phyloP scores from a whole-genome alignment of 2,329 filamentous ascomycete species.

The Ophiostoma ulmi region DNA sequence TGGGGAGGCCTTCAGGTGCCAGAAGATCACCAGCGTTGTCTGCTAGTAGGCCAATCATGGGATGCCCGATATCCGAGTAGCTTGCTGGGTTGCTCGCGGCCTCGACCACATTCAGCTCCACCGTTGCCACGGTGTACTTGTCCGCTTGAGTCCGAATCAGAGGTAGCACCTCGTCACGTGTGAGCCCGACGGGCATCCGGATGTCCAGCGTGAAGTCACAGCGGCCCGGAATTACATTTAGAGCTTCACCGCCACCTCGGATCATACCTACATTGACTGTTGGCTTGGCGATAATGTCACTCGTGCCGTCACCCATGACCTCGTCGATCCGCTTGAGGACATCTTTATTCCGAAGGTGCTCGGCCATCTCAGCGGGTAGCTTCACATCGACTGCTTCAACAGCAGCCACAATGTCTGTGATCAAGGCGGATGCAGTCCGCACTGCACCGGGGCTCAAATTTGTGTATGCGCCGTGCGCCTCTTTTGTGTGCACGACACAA shows the following conservation, averaged over 20 bases:
- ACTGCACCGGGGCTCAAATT: slow-evolving; percentile 23
- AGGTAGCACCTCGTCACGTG: background rate
- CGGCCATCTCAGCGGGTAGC: background rate
- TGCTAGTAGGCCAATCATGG: slow-evolving; percentile 16
- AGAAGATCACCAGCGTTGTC: slow-evolving; percentile 13
- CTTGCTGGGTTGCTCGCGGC: slow-evolving; percentile 24
- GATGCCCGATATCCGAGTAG: slow-evolving; percentile 18
- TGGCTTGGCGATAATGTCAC: slow-evolving; percentile 18
- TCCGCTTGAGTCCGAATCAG: background rate
- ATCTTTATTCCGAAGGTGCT: background rate
- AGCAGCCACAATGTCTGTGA: background rate
- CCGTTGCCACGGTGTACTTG: slow-evolving; percentile 1
- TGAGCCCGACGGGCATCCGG: background rate
- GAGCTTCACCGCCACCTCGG: slow-evolving; percentile 18
- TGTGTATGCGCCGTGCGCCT: slow-evolving; percentile 22
- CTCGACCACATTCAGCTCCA: slow-evolving; percentile 21
- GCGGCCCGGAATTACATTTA: slow-evolving; percentile 22
- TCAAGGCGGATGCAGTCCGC: slow-evolving; percentile 11
- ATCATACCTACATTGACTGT: slow-evolving; percentile 25
- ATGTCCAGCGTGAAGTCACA: background rate
- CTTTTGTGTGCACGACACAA: slow-evolving; percentile 14
- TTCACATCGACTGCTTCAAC: background rate
- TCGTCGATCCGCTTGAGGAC: slow-evolving; percentile 20
- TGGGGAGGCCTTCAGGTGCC: background rate
- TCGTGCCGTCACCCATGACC: slow-evolving; percentile 23